Base-by-base conservation (phyloP, 495 filamentous ascomycete species). In the Daldinia vernicosa region DNA sequence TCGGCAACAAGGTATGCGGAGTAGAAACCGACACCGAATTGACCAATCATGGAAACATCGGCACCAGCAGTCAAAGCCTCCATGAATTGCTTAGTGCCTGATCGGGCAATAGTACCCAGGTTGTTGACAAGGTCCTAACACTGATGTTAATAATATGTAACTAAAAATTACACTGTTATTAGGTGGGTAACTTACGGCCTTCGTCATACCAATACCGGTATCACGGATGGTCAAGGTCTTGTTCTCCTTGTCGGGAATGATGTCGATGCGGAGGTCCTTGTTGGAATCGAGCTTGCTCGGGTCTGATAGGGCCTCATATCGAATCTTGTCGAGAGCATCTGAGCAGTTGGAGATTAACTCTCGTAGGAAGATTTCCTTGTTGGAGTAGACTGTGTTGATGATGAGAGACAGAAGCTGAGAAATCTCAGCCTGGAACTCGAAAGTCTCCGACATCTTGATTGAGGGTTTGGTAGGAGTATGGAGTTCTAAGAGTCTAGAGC, bases 11-110 rank as follows among this genome's bases (percentile, higher is more conserved):
- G 93, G 88, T 99, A 99, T 72, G 95, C 95, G 59, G 95, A 99
- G 90, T 99, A 99, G 93, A 99, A 99, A 92, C 95, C 95, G 77
- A 99, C 95, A 95, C 95, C 95, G 84, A 99, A 99, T 87, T 99
- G 95, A 76, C 95, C 95, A 84, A 99, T 99, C 95, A 99, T 98
- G 85, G 95, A 98, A 75, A 99, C 95, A 86, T 99, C 95, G 77
- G 96, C 95, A 88, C 95, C 95, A 71, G 95, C 95, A 77, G 93
- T 93, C 69, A 99, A 89, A 67, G 95, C 95, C 87, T 99, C 95
- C 95, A 99, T 99, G 85, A 99, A 99, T 86, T 98, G 96, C 90
- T 99, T 99, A 79, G 95, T 99, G 69, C 95, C 95, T 53, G 95
- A 99, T 79, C 95, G 94, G 75, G 95, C 95, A 81, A 99, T 99